A percentile compares a stretch with the other conserved stretches of the same genome.
Conservation (phyloP, 2,329 filamentous ascomycete species). For the Calonectria multiphialidica region DNA sequence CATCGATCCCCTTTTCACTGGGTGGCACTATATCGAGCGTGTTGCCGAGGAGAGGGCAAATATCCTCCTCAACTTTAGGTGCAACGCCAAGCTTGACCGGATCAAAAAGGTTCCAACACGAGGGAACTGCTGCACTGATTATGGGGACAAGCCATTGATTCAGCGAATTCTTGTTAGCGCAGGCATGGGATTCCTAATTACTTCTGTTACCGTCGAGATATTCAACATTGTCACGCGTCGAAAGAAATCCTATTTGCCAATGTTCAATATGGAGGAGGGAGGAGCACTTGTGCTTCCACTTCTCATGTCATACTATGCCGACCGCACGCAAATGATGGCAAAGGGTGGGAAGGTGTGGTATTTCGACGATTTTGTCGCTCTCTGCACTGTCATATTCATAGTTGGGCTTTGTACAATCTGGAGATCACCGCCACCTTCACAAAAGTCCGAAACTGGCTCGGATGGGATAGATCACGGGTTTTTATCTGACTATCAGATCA, state of each 20-base stretch:
- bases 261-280: constrained; percentile 40
- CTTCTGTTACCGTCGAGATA: constrained; percentile 30
- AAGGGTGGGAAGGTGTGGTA: constrained; percentile 42
- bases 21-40: constrained; percentile 46
- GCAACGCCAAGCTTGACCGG: constrained; percentile 55
- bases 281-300: constrained; percentile 42
- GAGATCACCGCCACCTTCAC: constrained; percentile 28
- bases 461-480: constrained; percentile 16
- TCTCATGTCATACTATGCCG: constrained; percentile 44
- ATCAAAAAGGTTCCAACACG: constrained; percentile 55
- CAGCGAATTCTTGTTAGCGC: constrained; percentile 39
- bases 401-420: constrained; percentile 36
- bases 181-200: constrained; percentile 32
- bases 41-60: constrained; percentile 49
- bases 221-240: constrained; percentile 26
- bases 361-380: constrained; percentile 34
- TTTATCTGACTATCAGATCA: constrained; percentile 63
- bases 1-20: constrained; percentile 34
- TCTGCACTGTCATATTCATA: constrained; percentile 31
- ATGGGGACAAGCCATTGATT: constrained; percentile 45
- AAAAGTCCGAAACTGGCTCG: constrained; percentile 7
- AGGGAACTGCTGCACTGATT: constrained; percentile 64
- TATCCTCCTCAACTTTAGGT: constrained; percentile 66
- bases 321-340: constrained; percentile 45
- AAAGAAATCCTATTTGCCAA: constrained; percentile 11